These are phyloP conservation scores for Ustilago sp. DNA, from an alignment of 1,284 basidiomycete species.

Conservation along the genomic window DNA sequence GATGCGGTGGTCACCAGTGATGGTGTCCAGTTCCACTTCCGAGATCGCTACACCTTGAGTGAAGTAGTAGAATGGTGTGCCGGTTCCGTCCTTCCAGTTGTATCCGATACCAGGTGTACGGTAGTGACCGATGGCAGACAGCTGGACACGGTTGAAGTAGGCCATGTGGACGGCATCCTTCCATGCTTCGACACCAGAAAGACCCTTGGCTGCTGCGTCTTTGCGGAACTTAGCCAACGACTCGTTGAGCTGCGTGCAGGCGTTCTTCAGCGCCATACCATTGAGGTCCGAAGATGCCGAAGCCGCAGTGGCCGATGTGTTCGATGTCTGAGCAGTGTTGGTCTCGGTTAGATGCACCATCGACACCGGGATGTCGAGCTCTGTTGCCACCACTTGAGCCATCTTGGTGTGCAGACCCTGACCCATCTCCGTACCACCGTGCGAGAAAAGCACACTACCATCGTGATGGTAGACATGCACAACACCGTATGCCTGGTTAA, in stretches of 20 bases:
- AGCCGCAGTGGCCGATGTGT: slow-evolving; percentile 68
- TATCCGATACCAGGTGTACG: slow-evolving; percentile 69
- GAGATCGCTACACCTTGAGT: slow-evolving; percentile 66
- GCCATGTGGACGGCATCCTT: slow-evolving; percentile 65
- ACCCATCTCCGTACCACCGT: slow-evolving; percentile 69
- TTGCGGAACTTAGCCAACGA: slow-evolving; percentile 55
- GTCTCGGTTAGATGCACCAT: slow-evolving; percentile 64
- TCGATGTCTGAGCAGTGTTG: slow-evolving; percentile 67
- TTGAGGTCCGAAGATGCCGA: slow-evolving; percentile 59
- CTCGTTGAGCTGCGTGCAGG: slow-evolving; percentile 69
- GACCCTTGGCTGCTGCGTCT: slow-evolving; percentile 36
- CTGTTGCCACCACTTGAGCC: slow-evolving; percentile 69
- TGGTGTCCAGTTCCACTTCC: slow-evolving; percentile 69
- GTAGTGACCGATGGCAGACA: slow-evolving; percentile 69
- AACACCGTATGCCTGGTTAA: slow-evolving; percentile 69
- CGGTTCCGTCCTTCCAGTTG: slow-evolving; percentile 63
- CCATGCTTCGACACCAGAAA: slow-evolving; percentile 51
- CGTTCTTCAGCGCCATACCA: slow-evolving; percentile 67
- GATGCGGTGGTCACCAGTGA: slow-evolving; percentile 69
- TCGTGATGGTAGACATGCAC: slow-evolving; percentile 70
- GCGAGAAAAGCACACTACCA: slow-evolving; percentile 59
- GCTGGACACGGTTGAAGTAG: slow-evolving; percentile 67
- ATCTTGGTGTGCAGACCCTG: slow-evolving; percentile 69
- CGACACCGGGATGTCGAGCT: slow-evolving; percentile 65
- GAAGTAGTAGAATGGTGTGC: slow-evolving; percentile 66